These are phyloP conservation scores for Daedaleopsis sinensis DNA, from an alignment of 768 basidiomycete genomes.

Conservation along the genomic window DNA sequence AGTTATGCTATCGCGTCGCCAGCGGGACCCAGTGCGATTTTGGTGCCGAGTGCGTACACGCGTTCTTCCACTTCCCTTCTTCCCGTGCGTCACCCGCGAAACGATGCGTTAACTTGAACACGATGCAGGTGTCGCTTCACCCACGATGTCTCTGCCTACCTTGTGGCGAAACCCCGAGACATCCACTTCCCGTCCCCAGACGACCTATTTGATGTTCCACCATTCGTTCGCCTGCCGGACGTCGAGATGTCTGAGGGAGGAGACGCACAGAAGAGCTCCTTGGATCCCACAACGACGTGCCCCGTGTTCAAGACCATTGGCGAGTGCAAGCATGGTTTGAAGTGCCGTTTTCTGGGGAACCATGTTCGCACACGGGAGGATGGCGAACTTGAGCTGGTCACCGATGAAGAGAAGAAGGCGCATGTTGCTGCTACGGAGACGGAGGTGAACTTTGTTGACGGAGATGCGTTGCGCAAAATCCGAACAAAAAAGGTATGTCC, in stretches of 20 bases:
- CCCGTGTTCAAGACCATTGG: slow-evolving; percentile 72
- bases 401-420: slow-evolving; percentile 64
- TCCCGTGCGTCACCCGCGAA: neutral
- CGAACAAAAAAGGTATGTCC: slow-evolving; percentile 66
- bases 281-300: slow-evolving; percentile 56
- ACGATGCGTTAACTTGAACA: neutral
- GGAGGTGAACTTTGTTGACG: slow-evolving; percentile 73
- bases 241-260: slow-evolving; percentile 27
- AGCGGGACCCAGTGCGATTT: slow-evolving; percentile 71
- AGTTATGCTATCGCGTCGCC: slow-evolving; percentile 83
- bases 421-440: slow-evolving; percentile 46
- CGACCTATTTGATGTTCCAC: slow-evolving; percentile 47
- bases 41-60: slow-evolving; percentile 57
- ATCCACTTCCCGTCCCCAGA: slow-evolving; percentile 54
- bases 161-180: slow-evolving; percentile 75
- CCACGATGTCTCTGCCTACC: slow-evolving; percentile 78
- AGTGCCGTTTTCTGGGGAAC: slow-evolving; percentile 87
- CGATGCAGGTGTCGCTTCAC: slow-evolving; percentile 68
- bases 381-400: slow-evolving; percentile 46
- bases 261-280: slow-evolving; percentile 37
- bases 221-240: slow-evolving; percentile 47
- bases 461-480: slow-evolving; percentile 60
- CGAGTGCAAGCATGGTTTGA: slow-evolving; percentile 82
- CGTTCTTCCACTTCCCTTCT: neutral
- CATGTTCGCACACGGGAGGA: slow-evolving; percentile 59